Evolutionary conservation across 495 filamentous ascomycete species (phyloP).

Genomic region (Podospora pseudocomata): DNA sequence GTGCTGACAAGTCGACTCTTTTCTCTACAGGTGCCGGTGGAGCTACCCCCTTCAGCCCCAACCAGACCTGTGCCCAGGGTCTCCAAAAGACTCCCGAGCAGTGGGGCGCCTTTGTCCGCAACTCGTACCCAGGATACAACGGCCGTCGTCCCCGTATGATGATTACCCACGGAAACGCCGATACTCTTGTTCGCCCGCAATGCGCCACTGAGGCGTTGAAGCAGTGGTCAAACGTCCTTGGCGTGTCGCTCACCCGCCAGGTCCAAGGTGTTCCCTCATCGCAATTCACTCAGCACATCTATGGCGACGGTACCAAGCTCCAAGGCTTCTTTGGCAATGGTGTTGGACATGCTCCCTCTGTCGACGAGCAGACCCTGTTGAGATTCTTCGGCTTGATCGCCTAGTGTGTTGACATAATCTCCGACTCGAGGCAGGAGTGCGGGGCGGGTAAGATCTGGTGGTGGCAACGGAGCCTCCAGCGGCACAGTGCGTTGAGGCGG

Average conservation of each 20-base stretch:
- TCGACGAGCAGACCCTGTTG: slow-evolving; percentile 38
- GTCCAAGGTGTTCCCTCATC: slow-evolving; percentile 36
- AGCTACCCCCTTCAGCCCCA: slow-evolving; percentile 39
- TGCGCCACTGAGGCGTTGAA: slow-evolving; percentile 53
- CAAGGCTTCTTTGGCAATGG: slow-evolving; percentile 47
- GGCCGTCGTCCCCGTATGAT: slow-evolving; percentile 53
- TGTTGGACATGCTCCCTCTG: slow-evolving; percentile 46
- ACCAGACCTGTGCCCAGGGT: slow-evolving; percentile 53
- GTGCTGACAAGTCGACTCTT: neutral
- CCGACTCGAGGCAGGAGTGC: neutral
- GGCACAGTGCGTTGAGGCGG: neutral
- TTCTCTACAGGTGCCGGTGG: slow-evolving; percentile 18
- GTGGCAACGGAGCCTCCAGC: neutral
- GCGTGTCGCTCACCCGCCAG: slow-evolving; percentile 31
- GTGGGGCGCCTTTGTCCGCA: slow-evolving; percentile 50
- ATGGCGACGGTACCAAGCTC: slow-evolving; percentile 44
- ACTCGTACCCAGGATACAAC: slow-evolving; percentile 52
- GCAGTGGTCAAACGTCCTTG: slow-evolving; percentile 56
- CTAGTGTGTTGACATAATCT: slow-evolving; percentile 21
- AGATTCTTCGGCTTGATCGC: slow-evolving; percentile 38
- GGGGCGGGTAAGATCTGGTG: neutral
- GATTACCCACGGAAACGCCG: slow-evolving; percentile 52
- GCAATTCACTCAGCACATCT: slow-evolving; percentile 43
- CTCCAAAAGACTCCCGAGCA: slow-evolving; percentile 43
- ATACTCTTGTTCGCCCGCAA: slow-evolving; percentile 46